A percentile compares a stretch with the other conserved stretches of the same genome.
phyloP scores from a whole-genome alignment of 305 asterid genomes.

The Fraxinus latifolia region DNA sequence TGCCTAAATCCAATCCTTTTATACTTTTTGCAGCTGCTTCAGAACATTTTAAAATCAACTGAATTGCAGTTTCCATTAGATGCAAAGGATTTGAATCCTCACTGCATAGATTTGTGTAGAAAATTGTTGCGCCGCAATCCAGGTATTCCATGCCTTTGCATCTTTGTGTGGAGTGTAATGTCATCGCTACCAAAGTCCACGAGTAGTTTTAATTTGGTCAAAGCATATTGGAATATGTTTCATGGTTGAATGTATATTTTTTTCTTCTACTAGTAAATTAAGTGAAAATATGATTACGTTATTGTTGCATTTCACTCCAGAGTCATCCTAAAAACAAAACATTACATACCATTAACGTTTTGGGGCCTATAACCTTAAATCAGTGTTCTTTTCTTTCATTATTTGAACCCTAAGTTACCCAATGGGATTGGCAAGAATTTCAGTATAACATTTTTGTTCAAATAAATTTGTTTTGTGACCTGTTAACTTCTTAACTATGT shows the following conservation, averaged over 20 bases:
- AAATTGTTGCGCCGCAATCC: constrained; percentile 88
- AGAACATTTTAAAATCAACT: constrained; percentile 74
- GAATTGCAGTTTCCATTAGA: constrained; percentile 77
- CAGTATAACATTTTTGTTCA: not conserved
- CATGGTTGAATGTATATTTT: not conserved
- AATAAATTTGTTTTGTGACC: not conserved
- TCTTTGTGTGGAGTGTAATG: not conserved
- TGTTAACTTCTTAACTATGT: constrained; percentile 9
- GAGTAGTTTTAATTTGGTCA: not conserved
- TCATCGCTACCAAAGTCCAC: not conserved
- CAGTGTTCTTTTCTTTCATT: not conserved
- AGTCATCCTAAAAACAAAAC: not conserved
- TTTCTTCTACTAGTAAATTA: not conserved
- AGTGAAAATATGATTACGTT: not conserved
- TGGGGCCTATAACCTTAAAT: not conserved
- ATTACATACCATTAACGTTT: not conserved
- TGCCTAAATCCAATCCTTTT: constrained; percentile 16
- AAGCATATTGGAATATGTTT: not conserved
- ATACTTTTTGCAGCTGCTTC: constrained; percentile 58
- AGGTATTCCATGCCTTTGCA: constrained; percentile 39
- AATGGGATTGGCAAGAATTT: not conserved
- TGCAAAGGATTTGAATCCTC: constrained; percentile 57
- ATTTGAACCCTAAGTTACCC: not conserved
- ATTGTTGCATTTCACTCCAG: not conserved
- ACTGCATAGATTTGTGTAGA: constrained; percentile 76